Base-by-base conservation (phyloP, 371 early-diverging fungal genomes). In the Basidiobolus heterosporus region DNA sequence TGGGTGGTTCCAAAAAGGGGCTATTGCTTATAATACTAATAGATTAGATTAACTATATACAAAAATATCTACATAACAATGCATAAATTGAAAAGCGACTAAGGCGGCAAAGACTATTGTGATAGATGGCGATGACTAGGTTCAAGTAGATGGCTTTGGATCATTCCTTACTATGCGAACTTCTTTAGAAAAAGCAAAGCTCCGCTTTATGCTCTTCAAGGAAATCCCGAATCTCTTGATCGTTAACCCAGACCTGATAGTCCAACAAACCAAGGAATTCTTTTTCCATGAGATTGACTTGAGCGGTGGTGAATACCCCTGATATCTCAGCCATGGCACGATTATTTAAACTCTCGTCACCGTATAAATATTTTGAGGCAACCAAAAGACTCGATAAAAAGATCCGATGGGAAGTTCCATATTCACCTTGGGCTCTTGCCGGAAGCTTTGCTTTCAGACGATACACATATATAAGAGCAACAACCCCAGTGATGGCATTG, bases 391-490 rank as follows among this genome's bases (percentile, higher is more conserved):
- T 74, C 0, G 80, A 79, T 36, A 83, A 49, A 49, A 83, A 81
- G 23, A 83, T 67, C 40, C 77, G 68, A 53, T 80, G 77, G 15
- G 82, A 80, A n/a, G 84, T 81, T 50, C 79, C 84, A 8, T 68
- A 60, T 41, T 77, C 73, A 14, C 80, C 82, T 36, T 72, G 70
- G 36, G 84, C 84, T 50, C 67, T 66, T 21, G 57, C 61, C 1
- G 78, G 74, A 47, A 83, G 50, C 20, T 64, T 59, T n/a, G 56
- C 60, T 54, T 79, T 74, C n/a, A 81, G 65, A 44, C 82, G 65
- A 45, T 79, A 70, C 13, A 83, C 69, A 51, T 83, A 83, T 30
- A 83, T 75, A 24, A 81, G 56, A 4, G 45, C 51, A n/a, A 51
- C 46, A 1, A 51, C 20, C 51, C 44, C 45, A 1, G 51, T 51